Base-by-base conservation (phyloP, 495 filamentous ascomycete genomes). In the Penicillium crystallinum region DNA sequence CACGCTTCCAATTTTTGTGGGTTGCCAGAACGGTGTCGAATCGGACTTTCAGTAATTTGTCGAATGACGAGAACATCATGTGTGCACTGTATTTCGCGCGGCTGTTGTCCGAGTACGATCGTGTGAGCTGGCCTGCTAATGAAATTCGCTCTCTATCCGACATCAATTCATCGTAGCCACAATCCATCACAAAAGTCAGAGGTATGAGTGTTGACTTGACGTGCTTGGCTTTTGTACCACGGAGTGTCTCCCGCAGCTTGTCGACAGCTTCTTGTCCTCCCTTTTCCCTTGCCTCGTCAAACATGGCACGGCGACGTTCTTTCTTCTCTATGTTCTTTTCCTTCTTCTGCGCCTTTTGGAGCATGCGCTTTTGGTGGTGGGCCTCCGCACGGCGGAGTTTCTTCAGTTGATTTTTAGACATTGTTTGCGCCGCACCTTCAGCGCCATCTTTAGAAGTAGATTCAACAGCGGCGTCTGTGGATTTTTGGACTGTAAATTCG, bases 91-190 rank as follows among this genome's bases (percentile, higher is more conserved):
- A 89, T 8, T 62, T 65, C 8, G 86, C 75, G 40, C 77, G 80
- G 36, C 76, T 80, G 64, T 96, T 96, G 58, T 95, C 87, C 4
- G 91, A 90, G 72, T 99, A 97, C 56, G 79, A 83, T 18, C 95
- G 77, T 2, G 89, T 93, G 48, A 99, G 68, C 68, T 99, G 93
- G 22, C 79, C 78, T 2, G 78, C 81, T 9, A 98, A 77, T 3
- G 90, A 96, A 7, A 87, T 83, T 15, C 89, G 74, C 63, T 99
- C 95, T 46, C 85, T 82, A 0, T 87, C 82, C 23, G 71, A 74
- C 93, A 99, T 99, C 59, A 92, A 74, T 10, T 87, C 79, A 56
- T 99, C 90, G 56, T 92, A 99, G 54, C 87, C 83, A 66, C 95
- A 97, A 66, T 99, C 93, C 56, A 99, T 68, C 33, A 99, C 71